These are phyloP conservation scores for Penicillium atrosanguineum DNA, from an alignment of 495 filamentous ascomycete species.

Conservation along the genomic window DNA sequence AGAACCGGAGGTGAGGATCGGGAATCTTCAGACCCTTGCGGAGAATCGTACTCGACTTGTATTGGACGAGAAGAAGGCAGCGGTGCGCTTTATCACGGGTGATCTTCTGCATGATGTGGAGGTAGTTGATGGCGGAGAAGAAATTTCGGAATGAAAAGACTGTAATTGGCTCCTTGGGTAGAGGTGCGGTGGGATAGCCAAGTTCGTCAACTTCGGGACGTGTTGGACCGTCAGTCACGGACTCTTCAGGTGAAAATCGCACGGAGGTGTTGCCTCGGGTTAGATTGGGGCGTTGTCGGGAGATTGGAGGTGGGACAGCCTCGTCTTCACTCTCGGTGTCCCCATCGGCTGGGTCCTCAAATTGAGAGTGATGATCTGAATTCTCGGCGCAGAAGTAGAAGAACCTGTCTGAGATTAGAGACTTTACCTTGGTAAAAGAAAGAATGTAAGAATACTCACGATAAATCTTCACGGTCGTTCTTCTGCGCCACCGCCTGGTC, in stretches of 20 bases:
- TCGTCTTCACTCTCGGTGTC: conserved; percentile 59
- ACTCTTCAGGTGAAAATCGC: conserved; percentile 32
- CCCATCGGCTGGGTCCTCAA: conserved; percentile 23
- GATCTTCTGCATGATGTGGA: conserved; percentile 95
- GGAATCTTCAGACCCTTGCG: conserved; percentile 88
- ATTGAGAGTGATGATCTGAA: conserved; percentile 32
- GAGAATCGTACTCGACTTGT: conserved; percentile 86
- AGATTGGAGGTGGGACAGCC: conserved; percentile 80
- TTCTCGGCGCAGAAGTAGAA: conserved; percentile 64
- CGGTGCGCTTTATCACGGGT: conserved; percentile 93
- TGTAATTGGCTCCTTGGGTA: conserved; percentile 78
- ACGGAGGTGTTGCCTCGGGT: conserved; percentile 23
- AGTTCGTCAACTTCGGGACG: conserved; percentile 87
- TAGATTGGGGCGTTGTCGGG: conserved; percentile 46
- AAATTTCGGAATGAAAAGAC: conserved; percentile 92
- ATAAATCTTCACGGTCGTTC: conserved; percentile 78
- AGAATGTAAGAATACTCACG: conserved; percentile 49
- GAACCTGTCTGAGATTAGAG: conserved; percentile 59
- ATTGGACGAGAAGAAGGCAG: conserved; percentile 87
- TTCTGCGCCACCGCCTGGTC: conserved; percentile 83
- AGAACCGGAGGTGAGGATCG: conserved; percentile 80
- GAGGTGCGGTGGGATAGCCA: conserved; percentile 63
- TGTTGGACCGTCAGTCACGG: conserved; percentile 32
- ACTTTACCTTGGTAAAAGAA: not conserved
- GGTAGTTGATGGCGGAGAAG: conserved; percentile 87